Conservation (phyloP, 176 grass and related monocot genomes). For the Hordeum vulgare region MorexV3_pseudomolecules_assembly NC_058524.1:558103064-558103563, state of each 20-base stretch:
- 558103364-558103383: conserved; percentile 59
- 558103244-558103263: conserved; percentile 78
- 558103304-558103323: conserved; percentile 67
- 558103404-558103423: conserved; percentile 18
- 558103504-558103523: no score
- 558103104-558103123: conserved; percentile 31
- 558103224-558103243: conserved; percentile 90
- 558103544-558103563: no score
- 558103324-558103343: conserved; percentile 70
- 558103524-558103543: no score
- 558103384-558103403: conserved; percentile 36
- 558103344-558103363: conserved; percentile 76
- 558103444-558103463: no score
- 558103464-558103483: no score
- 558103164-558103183: conserved; percentile 38
- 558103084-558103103: conserved; percentile 74
- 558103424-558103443: no score
- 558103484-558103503: no score
- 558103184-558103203: conserved; percentile 82
- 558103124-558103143: not conserved
- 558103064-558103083: conserved; percentile 66
- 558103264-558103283: conserved; percentile 90
- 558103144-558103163: not conserved
- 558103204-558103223: conserved; percentile 77
- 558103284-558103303: conserved; percentile 57